A percentile compares a stretch with the other conserved stretches of the same genome.
phyloP scores from a whole-genome alignment of 495 filamentous ascomycete species.

The Hypoxylon subgilvum region DNA sequence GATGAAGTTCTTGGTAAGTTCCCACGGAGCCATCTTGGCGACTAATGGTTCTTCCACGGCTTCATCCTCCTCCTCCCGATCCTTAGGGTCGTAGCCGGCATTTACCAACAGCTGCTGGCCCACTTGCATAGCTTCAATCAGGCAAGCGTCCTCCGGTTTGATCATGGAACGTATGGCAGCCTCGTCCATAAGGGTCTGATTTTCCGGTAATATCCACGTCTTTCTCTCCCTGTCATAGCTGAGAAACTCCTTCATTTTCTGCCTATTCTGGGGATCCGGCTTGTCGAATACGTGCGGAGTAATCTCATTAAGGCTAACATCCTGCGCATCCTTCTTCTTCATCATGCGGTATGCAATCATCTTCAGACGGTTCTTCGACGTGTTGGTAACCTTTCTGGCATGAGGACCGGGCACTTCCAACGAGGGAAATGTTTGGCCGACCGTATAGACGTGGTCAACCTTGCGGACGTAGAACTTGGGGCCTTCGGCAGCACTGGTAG shows the following conservation, averaged over 20 bases:
- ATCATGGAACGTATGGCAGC: constrained; percentile 81
- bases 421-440: constrained; percentile 89
- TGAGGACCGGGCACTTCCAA: constrained; percentile 92
- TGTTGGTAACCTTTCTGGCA: constrained; percentile 91
- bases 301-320: constrained; percentile 76
- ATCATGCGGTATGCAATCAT: constrained; percentile 90
- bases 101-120: constrained; percentile 83
- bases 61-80: constrained; percentile 60
- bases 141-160: constrained; percentile 91
- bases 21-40: constrained; percentile 87
- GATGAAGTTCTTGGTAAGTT: constrained; percentile 91
- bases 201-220: constrained; percentile 77
- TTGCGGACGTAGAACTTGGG: constrained; percentile 80
- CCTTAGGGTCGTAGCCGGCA: constrained; percentile 72
- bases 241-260: constrained; percentile 97
- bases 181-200: constrained; percentile 77
- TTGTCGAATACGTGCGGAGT: constrained; percentile 87
- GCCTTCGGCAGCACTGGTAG: constrained; percentile 73
- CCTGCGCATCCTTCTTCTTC: constrained; percentile 70
- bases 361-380: constrained; percentile 91
- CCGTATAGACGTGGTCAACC: constrained; percentile 85
- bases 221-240: constrained; percentile 81
- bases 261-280: constrained; percentile 90
- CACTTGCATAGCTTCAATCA: constrained; percentile 96
- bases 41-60: constrained; percentile 69